Conservation (phyloP, 2,329 filamentous ascomycete species). For the Trichoderma brevicompactum region DNA sequence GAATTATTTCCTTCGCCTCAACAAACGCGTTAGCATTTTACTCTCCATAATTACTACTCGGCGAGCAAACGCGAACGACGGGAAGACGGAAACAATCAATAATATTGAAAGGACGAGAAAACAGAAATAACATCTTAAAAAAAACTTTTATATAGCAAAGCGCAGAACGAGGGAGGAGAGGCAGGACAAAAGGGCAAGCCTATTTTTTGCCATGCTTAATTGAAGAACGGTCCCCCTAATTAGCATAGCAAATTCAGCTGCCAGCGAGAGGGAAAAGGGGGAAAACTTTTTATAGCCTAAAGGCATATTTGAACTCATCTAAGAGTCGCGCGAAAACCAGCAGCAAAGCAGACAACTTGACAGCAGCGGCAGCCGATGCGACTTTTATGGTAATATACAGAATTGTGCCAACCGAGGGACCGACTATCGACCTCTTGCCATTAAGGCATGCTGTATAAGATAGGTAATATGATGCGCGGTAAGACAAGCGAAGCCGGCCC, state of each 20-base stretch:
- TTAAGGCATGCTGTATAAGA: constrained; percentile 38
- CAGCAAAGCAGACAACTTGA: constrained; percentile 42
- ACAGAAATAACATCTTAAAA: not conserved
- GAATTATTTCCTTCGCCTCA: constrained; percentile 65
- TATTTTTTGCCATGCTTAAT: constrained; percentile 10
- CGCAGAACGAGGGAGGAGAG: not conserved
- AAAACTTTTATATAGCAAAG: constrained; percentile 7
- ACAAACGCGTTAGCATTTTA: constrained; percentile 41
- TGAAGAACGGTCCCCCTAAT: constrained; percentile 11
- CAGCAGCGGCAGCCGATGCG: constrained; percentile 50
- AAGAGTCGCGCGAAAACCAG: constrained; percentile 42
- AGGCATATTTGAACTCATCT: constrained; percentile 45
- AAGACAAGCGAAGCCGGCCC: constrained; percentile 37
- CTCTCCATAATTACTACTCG: constrained; percentile 31
- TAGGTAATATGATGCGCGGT: constrained; percentile 31
- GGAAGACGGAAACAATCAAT: not conserved
- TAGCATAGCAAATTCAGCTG: constrained; percentile 32
- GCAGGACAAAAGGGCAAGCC: not conserved
- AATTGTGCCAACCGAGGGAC: constrained; percentile 46
- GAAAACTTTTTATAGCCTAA: constrained; percentile 41
- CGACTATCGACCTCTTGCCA: constrained; percentile 45
- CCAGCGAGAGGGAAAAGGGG: constrained; percentile 33
- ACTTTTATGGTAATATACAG: constrained; percentile 61
- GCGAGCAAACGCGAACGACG: constrained; percentile 27
- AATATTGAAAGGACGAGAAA: constrained; percentile 6